These are phyloP conservation scores for Mycena crocata DNA, from an alignment of 768 basidiomycete species.

Conservation along the genomic window DNA sequence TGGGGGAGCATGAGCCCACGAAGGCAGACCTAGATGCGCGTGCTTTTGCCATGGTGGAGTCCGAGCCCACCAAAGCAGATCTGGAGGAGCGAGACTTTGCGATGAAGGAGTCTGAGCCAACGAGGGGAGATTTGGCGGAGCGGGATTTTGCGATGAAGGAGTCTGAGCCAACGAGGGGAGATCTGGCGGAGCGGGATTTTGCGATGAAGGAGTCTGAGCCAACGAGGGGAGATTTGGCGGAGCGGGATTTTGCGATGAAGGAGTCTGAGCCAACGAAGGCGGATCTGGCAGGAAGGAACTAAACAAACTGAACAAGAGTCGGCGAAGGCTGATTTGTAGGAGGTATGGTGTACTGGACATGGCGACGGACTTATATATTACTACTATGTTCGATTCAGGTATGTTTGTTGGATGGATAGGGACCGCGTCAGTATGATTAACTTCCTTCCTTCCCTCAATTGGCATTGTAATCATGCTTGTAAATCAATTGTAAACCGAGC, in stretches of 20 bases:
- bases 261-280: neutral
- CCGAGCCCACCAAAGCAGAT: neutral
- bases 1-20: neutral
- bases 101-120: neutral
- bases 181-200: neutral
- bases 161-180: neutral
- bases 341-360: no score
- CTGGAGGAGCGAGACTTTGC: neutral
- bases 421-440: no score
- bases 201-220: neutral
- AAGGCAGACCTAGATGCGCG: conserved; percentile 2
- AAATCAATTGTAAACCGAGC: no score
- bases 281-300: neutral
- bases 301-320: no score
- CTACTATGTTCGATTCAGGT: no score
- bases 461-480: no score
- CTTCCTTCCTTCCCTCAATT: no score
- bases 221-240: neutral
- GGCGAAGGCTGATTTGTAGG: no score
- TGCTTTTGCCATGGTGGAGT: neutral
- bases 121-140: neutral
- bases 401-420: no score
- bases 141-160: neutral
- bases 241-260: neutral
- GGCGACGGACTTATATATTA: no score